phyloP scores from a whole-genome alignment of 257 asterid genomes.

The Solanum infundibuliforme region DNA sequence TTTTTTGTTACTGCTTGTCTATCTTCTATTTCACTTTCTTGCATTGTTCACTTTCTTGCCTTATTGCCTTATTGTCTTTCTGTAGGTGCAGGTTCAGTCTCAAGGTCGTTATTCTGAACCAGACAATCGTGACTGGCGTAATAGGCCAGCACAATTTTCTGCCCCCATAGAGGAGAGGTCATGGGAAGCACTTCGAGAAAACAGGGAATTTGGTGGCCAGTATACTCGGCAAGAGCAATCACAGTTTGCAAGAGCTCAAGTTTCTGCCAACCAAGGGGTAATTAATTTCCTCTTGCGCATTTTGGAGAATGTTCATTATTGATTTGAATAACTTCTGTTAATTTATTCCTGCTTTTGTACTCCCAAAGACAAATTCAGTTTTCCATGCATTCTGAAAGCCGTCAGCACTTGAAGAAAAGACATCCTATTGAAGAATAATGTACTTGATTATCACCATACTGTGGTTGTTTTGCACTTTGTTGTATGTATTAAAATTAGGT shows the following conservation, averaged over 20 bases:
- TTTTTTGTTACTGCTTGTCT: background rate
- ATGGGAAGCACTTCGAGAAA: slow-evolving; percentile 40
- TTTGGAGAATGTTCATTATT: background rate
- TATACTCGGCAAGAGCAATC: slow-evolving; percentile 19
- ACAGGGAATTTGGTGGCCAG: slow-evolving; percentile 9
- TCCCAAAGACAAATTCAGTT: background rate
- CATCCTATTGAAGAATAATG: background rate
- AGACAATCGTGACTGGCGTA: slow-evolving; percentile 55
- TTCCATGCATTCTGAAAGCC: background rate
- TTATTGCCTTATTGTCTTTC: background rate
- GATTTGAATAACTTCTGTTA: background rate
- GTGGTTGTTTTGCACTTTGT: background rate
- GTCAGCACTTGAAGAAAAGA: background rate
- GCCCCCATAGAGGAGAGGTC: slow-evolving; percentile 33
- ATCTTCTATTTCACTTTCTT: background rate
- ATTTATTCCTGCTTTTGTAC: background rate
- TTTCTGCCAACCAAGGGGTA: slow-evolving; percentile 49
- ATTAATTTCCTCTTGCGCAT: background rate
- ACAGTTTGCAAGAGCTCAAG: slow-evolving; percentile 36
- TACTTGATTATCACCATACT: background rate
- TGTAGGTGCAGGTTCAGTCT: slow-evolving; percentile 27
- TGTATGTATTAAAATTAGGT: background rate
- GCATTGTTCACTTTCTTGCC: background rate
- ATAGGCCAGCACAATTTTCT: slow-evolving; percentile 29
- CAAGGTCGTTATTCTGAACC: slow-evolving; percentile 58